Conservation (phyloP, 495 filamentous ascomycete species). For the Penicillium canariense region DNA sequence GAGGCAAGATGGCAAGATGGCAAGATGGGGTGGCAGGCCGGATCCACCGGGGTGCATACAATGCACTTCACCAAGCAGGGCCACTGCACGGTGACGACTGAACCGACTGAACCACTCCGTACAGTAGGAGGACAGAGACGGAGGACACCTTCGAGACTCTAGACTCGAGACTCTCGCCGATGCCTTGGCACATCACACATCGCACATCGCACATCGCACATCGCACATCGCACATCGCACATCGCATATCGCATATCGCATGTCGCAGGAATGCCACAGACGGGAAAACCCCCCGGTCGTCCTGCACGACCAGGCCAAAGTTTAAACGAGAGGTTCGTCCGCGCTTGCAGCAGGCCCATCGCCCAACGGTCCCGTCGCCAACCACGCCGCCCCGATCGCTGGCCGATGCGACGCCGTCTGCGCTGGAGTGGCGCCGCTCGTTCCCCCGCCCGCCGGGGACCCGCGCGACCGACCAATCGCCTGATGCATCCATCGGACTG, state of each 20-base stretch:
- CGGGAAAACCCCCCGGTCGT: no score
- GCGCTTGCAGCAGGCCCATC: slow-evolving; percentile 17
- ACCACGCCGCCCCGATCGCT: slow-evolving; percentile 14
- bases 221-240: no score
- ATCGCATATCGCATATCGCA: no score
- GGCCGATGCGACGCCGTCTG: slow-evolving; percentile 10
- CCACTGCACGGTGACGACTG: slow-evolving; percentile 10
- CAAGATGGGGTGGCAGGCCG: neutral
- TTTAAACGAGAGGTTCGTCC: slow-evolving; percentile 26
- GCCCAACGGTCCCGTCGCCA: slow-evolving; percentile 22
- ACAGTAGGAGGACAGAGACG: neutral
- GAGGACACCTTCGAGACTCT: neutral
- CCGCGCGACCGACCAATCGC: slow-evolving; percentile 15
- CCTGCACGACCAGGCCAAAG: slow-evolving; percentile 4
- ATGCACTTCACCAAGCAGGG: neutral
- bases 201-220: neutral
- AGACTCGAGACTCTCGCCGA: no score
- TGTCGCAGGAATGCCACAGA: no score
- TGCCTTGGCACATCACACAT: no score
- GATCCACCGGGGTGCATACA: slow-evolving; percentile 12
- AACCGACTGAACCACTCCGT: neutral
- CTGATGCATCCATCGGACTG: slow-evolving; percentile 15
- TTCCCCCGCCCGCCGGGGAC: slow-evolving; percentile 1
- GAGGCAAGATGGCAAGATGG: neutral
- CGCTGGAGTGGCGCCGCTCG: slow-evolving; percentile 10